Percentiles rank a stretch among this genome's conserved stretches.
phyloP scores from a whole-genome alignment of 2,329 filamentous ascomycete genomes.

The Scedosporium apiospermum region DNA sequence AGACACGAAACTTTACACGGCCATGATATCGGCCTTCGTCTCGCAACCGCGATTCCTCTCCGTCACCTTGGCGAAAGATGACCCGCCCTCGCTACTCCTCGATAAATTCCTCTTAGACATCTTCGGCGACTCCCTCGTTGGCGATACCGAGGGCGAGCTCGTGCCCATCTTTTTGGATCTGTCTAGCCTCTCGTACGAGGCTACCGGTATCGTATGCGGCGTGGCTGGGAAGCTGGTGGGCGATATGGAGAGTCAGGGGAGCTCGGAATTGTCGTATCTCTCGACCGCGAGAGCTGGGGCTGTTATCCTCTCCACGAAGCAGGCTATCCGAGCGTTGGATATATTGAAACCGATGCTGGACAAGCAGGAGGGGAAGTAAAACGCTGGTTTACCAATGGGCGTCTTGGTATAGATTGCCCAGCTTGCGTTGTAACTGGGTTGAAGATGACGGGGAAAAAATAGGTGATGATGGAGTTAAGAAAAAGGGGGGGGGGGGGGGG shows the following conservation, averaged over 20 bases:
- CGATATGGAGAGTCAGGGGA: constrained; percentile 48
- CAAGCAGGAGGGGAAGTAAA: constrained; percentile 15
- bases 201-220: constrained; percentile 90
- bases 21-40: constrained; percentile 50
- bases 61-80: constrained; percentile 61
- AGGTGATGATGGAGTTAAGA: not conserved
- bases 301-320: constrained; percentile 71
- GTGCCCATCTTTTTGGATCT: constrained; percentile 87
- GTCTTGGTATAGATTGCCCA: too few relatives aligned
- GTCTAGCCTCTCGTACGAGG: constrained; percentile 69
- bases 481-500: too few relatives aligned
- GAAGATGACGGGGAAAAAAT: not conserved
- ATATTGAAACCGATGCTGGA: constrained; percentile 50
- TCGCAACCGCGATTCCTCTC: constrained; percentile 62
- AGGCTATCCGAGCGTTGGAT: constrained; percentile 62
- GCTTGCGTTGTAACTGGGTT: not conserved
- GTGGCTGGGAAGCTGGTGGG: constrained; percentile 76
- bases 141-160: constrained; percentile 60
- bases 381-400: not conserved
- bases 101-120: constrained; percentile 57
- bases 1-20: constrained; percentile 54
- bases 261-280: constrained; percentile 78
- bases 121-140: constrained; percentile 66
- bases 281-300: constrained; percentile 83
- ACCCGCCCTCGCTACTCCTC: constrained; percentile 63